These are phyloP conservation scores for Lecanosticta acicola DNA, from an alignment of 2,329 filamentous ascomycete genomes.

Conservation along the genomic window DNA sequence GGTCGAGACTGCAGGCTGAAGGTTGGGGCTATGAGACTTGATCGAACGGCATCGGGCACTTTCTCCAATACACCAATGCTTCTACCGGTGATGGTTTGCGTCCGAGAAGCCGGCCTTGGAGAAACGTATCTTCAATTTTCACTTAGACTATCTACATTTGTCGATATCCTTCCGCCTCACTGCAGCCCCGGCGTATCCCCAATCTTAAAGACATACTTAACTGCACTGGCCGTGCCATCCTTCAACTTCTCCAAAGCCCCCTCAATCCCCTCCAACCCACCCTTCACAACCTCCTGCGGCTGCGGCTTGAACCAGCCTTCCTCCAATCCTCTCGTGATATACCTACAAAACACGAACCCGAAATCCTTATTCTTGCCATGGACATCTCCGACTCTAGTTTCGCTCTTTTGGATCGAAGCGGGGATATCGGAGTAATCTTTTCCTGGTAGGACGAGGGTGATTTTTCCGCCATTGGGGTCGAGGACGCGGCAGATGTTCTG, in stretches of 20 bases:
- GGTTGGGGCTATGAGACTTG: too few species aligned
- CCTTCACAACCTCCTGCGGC: constrained; percentile 46
- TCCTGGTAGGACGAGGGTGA: constrained; percentile 33
- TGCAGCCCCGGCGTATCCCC: constrained; percentile 38
- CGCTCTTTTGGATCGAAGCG: constrained; percentile 32
- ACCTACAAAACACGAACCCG: constrained; percentile 31
- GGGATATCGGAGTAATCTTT: constrained; percentile 42
- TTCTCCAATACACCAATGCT: too few species aligned
- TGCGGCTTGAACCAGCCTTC: constrained; percentile 36
- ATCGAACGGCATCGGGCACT: too few species aligned
- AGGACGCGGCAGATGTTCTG: constrained; percentile 37
- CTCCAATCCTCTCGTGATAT: constrained; percentile 29
- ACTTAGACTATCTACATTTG: background rate
- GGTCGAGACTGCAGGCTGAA: too few species aligned
- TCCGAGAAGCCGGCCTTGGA: too few species aligned
- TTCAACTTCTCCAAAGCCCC: constrained; percentile 51
- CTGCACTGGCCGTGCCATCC: constrained; percentile 56
- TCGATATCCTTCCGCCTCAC: background rate
- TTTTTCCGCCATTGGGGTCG: constrained; percentile 29
- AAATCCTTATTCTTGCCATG: constrained; percentile 31
- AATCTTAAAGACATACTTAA: constrained; percentile 60
- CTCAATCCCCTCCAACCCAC: constrained; percentile 52
- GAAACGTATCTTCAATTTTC: background rate
- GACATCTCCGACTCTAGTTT: constrained; percentile 35
- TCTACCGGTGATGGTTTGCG: too few species aligned